Base-by-base conservation (phyloP, 192 early-diverging fungal genomes). In the Backusella westeae region DNA sequence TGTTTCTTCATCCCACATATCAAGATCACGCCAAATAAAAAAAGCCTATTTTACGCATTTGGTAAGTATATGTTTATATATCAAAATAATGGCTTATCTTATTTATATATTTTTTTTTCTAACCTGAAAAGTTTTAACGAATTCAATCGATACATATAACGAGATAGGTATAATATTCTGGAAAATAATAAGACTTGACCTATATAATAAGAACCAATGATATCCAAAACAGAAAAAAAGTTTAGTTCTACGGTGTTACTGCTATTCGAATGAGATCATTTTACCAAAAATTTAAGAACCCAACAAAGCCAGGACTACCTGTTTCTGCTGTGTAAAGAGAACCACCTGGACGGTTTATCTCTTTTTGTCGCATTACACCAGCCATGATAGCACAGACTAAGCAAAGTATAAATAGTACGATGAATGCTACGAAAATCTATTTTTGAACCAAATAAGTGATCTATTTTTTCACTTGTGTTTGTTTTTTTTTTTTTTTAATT, bases 131-230 rank as follows among this genome's bases (percentile, higher is more conserved):
- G 92, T 91, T 77, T 98, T 99, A 66, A 95, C 92, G 72, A 98
- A 86, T 83, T 98, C 97, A 34, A 98, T 91, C 34, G 93, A 95
- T 68, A 99, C 93, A 79, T 97, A 98, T 3, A 99, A 84, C 0
- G 96, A 95, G 63, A 99, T 98, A 1, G 98, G 98, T 63, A 99
- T 97, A 73, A 98, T 92, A 79, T 97, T 95, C 79, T 98, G 97
- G 75, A 97, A 95, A 72, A 97, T 93, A 75, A 98, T 97, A 88
- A 98, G 85, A 69, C 90, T 88, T 69, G 89, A 89, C 91, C 85
- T 89, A 77, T 26, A 59, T 56, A 5, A 44, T 39, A 49, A 49
- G 23, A 29, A 63, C 56, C 56, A 63, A 63, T 63, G 9, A 29
- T 12, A 63, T 6, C 0, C 46, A 49, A 59, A 59, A 59, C 12